Conservation (phyloP, 2,329 filamentous ascomycete species). For the Rhynchosporium agropyri region DNA sequence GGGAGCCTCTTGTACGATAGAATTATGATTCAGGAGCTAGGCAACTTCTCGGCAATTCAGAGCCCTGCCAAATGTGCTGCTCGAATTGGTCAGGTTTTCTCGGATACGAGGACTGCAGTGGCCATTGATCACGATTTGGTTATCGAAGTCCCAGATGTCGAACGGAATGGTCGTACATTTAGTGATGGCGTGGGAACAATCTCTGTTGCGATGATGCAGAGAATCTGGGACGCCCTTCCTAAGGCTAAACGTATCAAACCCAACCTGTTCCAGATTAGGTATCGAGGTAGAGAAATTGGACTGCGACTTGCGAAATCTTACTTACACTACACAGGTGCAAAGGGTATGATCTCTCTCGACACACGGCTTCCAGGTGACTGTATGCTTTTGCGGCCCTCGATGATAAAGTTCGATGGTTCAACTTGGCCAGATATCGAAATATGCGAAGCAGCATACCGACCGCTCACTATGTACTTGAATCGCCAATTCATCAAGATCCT, state of each 20-base stretch:
- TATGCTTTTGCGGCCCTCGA: constrained; percentile 69
- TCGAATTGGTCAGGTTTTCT: constrained; percentile 67
- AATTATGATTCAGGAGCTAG: constrained; percentile 49
- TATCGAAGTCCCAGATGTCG: constrained; percentile 54
- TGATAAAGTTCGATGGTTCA: constrained; percentile 73
- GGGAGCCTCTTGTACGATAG: constrained; percentile 41
- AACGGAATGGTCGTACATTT: constrained; percentile 61
- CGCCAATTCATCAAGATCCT: constrained; percentile 83
- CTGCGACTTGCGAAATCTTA: background rate
- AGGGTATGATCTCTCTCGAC: constrained; percentile 79
- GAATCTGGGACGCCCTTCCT: constrained; percentile 61
- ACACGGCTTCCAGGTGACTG: constrained; percentile 56
- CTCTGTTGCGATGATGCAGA: constrained; percentile 59
- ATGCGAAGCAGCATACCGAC: constrained; percentile 68
- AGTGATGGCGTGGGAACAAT: constrained; percentile 81
- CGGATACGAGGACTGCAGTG: constrained; percentile 70
- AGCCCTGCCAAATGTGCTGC: constrained; percentile 61
- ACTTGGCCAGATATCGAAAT: constrained; percentile 65
- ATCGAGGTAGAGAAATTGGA: constrained; percentile 51
- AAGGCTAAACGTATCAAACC: constrained; percentile 51
- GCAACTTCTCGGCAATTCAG: constrained; percentile 54
- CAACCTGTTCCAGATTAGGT: constrained; percentile 75
- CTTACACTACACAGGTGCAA: constrained; percentile 55
- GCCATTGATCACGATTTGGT: constrained; percentile 45
- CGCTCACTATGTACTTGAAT: constrained; percentile 73